Evolutionary conservation across 2,329 filamentous ascomycete genomes (phyloP).

Genomic region (Pestalotiopsis sp.): DNA sequence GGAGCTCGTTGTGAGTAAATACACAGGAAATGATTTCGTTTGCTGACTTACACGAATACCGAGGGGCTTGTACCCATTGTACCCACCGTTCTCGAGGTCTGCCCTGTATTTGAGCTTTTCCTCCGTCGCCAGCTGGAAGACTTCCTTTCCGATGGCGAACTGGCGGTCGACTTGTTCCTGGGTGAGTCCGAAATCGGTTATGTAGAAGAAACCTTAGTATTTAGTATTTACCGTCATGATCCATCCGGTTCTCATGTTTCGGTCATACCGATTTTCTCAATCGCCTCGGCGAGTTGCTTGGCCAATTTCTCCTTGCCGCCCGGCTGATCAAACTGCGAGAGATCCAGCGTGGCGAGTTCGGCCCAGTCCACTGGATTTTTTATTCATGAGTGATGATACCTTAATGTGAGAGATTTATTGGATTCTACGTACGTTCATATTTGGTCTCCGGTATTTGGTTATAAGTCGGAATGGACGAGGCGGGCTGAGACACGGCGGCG

Average conservation of each 20-base stretch:
- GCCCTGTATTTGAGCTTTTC: conserved; percentile 62
- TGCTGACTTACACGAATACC: conserved; percentile 36
- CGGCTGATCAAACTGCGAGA: conserved; percentile 54
- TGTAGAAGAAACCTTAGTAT: conserved; percentile 59
- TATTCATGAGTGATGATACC: not conserved
- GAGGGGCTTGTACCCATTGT: conserved; percentile 58
- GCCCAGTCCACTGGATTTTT: conserved; percentile 47
- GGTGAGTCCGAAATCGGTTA: conserved; percentile 63
- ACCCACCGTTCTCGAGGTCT: conserved; percentile 53
- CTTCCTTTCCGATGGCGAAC: conserved; percentile 61
- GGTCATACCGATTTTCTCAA: conserved; percentile 41
- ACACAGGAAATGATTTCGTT: too few relatives aligned
- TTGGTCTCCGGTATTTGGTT: conserved; percentile 36
- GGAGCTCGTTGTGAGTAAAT: not conserved
- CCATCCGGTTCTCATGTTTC: not conserved
- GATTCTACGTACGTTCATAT: conserved; percentile 29
- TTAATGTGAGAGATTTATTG: not conserved
- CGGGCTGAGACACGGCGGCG: conserved; percentile 17
- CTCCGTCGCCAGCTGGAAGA: conserved; percentile 57
- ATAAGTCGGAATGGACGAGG: conserved; percentile 29
- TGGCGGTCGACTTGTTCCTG: conserved; percentile 63
- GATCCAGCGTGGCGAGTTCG: conserved; percentile 59
- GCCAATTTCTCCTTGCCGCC: conserved; percentile 57
- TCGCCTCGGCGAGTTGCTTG: conserved; percentile 56
- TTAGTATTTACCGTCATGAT: not conserved